Base-by-base conservation (phyloP, 129 eudicot species). In the Logfia minima region DNA sequence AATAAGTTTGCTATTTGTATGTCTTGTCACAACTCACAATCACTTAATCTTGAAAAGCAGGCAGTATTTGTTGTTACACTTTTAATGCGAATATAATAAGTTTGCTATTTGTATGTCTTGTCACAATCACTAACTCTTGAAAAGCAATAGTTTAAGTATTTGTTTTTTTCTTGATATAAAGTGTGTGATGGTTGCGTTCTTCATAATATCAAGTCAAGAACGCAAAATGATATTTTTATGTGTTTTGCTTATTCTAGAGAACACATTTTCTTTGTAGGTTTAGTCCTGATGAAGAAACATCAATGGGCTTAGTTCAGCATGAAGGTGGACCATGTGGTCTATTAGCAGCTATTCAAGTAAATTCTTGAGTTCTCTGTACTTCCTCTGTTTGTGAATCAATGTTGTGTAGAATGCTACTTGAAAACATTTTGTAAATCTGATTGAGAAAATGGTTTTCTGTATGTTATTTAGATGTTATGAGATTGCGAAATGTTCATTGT, bases 261-360 rank as follows among this genome's bases (percentile, higher is more conserved):
- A 63, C 18, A 31, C 34, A 37, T 65, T 56, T 63, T 79, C 21
- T 65, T 67, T 85, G 83, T 84, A 94, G 99, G 90, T 94, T 94
- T 87, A 94, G 99, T 83, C 83, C 90, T 75, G 99, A 89, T 94
- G 85, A 84, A 72, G 99, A 94, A 79, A 94, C 99, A 79, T 94
- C 93, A 48, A 94, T 94, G 96, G 99, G 99, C 45, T 83, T 94
- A 70, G 99, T 94, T 76, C 99, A 94, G 92, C 99, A 91, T 91
- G 99, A 94, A 80, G 99, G 99, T 66, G 99, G 99, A 74, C 99
- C 99, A 61, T 94, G 99, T 91, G 99, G 99, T 37, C 97, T 94
- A 62, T 86, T 94, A 86, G 99, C 99, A 66, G 87, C 99, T 60
- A 86, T 94, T 82, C 99, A 94, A 79, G 99, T 91, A 91, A 89